Percentiles rank a stretch among this genome's conserved stretches.
Conservation (phyloP, 305 asterid species). For the Fraxinus angustifolia region DNA sequence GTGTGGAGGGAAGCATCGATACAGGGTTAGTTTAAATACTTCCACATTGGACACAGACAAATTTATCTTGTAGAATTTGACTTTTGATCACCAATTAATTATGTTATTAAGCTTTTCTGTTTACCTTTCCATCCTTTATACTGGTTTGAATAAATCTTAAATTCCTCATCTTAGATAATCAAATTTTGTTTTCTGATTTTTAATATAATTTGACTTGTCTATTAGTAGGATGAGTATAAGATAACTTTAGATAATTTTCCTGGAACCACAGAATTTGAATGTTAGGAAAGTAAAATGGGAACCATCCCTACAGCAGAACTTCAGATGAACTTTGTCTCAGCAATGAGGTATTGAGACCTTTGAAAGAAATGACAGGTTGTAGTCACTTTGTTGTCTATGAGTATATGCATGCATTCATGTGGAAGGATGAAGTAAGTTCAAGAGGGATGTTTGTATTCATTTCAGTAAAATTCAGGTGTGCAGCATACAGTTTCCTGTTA, state of each 20-base stretch:
- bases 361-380: not conserved
- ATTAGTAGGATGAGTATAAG: not conserved
- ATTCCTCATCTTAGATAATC: not conserved
- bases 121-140: not conserved
- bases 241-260: not conserved
- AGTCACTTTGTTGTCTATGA: not conserved
- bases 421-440: not conserved
- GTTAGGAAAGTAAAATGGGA: not conserved
- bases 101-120: constrained; percentile 13
- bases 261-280: not conserved
- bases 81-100: not conserved
- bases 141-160: not conserved
- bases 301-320: not conserved
- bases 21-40: constrained; percentile 51
- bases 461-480: not conserved
- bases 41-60: constrained; percentile 14
- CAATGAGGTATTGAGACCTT: constrained; percentile 11
- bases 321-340: constrained; percentile 3
- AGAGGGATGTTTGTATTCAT: not conserved
- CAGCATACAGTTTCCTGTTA: not conserved
- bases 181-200: not conserved
- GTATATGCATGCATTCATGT: not conserved
- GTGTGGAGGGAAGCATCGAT: constrained; percentile 74
- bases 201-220: not conserved
- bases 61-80: constrained; percentile 17